Percentiles rank a stretch among this genome's conserved stretches.
Conservation (phyloP, 345 rosid species). For the Arabidopsis thaliana region DNA sequence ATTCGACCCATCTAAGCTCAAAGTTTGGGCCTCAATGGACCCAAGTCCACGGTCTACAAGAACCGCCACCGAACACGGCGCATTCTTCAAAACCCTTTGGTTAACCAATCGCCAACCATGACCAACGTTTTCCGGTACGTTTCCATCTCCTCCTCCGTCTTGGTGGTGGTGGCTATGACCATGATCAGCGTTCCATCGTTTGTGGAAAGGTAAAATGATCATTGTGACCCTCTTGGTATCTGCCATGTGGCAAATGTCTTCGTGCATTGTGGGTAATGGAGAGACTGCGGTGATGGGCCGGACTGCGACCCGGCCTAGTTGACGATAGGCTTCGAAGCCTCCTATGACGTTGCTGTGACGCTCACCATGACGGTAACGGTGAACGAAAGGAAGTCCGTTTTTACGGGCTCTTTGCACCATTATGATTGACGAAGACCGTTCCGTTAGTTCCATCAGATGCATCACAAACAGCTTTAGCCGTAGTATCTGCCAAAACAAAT, state of each 20-base stretch:
- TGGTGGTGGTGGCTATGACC: constrained; percentile 40
- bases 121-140: constrained; percentile 61
- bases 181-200: constrained; percentile 60
- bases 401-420: constrained; percentile 68
- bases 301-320: constrained; percentile 66
- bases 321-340: constrained; percentile 75
- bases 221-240: constrained; percentile 63
- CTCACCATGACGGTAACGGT: constrained; percentile 56
- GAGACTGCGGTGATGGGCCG: constrained; percentile 72
- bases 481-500: constrained; percentile 23
- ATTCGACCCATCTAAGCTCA: constrained; percentile 26
- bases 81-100: constrained; percentile 68
- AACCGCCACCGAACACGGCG: constrained; percentile 80
- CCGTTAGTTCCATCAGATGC: constrained; percentile 86
- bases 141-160: constrained; percentile 46
- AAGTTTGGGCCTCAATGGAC: constrained; percentile 40
- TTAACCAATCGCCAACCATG: constrained; percentile 82
- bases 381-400: constrained; percentile 76
- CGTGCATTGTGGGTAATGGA: constrained; percentile 67
- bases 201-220: constrained; percentile 78
- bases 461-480: constrained; percentile 67
- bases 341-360: constrained; percentile 61
- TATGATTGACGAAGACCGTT: constrained; percentile 76
- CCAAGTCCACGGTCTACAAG: constrained; percentile 88
- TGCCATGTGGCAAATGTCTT: constrained; percentile 87